A percentile compares a stretch with the other conserved stretches of the same genome.
These are phyloP conservation scores for Fusarium dlaminii DNA, from an alignment of 2,329 filamentous ascomycete species.

Conservation along the genomic window DNA sequence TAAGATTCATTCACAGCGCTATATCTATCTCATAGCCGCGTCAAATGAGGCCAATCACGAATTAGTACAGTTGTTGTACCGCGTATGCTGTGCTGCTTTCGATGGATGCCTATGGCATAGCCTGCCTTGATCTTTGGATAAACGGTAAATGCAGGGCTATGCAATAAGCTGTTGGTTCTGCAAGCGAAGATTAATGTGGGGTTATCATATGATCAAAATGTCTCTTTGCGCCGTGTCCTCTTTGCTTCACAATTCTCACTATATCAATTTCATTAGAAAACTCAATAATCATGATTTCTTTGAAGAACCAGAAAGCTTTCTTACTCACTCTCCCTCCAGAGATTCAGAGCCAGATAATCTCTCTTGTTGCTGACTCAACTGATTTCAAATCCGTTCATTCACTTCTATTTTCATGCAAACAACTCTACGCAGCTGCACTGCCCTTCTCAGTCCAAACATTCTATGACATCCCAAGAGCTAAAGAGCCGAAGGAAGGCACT, in stretches of 20 bases:
- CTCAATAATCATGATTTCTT: neutral
- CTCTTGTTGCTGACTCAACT: neutral
- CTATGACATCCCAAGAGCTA: rapidly evolving
- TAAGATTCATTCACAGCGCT: neutral
- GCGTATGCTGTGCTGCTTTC: rapidly evolving
- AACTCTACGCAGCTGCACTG: neutral
- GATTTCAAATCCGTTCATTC: neutral
- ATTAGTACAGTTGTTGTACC: too few relatives aligned
- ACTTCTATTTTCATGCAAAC: neutral
- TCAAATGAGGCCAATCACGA: rapidly evolving
- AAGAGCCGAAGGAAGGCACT: neutral
- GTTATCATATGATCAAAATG: neutral
- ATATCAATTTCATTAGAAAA: rapidly evolving
- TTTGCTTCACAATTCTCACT: neutral
- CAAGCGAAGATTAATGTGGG: neutral
- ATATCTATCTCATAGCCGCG: neutral
- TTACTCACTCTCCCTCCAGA: neutral
- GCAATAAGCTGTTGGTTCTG: neutral
- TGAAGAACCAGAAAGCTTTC: rapidly evolving
- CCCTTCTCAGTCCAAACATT: neutral
- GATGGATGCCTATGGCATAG: neutral
- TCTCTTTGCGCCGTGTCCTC: neutral
- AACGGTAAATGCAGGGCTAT: neutral
- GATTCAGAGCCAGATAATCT: neutral
- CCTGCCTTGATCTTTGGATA: rapidly evolving